Conservation (phyloP, 2,329 filamentous ascomycete species). For the Xylariaceae sp. region DNA sequence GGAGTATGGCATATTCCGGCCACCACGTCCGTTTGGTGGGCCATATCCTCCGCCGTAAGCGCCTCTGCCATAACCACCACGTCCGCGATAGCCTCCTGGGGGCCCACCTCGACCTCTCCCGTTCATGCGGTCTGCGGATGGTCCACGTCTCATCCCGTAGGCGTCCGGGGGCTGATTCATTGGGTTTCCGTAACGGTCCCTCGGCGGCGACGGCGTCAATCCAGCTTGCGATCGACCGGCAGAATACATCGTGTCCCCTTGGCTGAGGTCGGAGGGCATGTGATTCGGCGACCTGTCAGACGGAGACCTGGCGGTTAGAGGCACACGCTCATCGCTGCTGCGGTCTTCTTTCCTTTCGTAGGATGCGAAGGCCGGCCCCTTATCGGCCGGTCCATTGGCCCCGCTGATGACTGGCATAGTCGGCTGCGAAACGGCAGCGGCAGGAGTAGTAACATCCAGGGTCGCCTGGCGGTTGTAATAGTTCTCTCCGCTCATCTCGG, state of each 20-base stretch:
- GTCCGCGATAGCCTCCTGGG: conserved; percentile 39
- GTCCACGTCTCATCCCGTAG: conserved; percentile 39
- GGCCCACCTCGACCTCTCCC: conserved; percentile 48
- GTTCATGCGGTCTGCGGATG: conserved; percentile 40
- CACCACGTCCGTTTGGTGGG: conserved; percentile 28
- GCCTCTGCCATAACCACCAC: conserved; percentile 42
- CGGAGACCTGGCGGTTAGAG: conserved; percentile 59
- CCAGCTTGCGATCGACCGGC: conserved; percentile 30
- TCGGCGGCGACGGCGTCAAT: conserved; percentile 28
- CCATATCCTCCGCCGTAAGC: conserved; percentile 36
- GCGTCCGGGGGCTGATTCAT: conserved; percentile 34
- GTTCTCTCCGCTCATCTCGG: conserved; percentile 93
- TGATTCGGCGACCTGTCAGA: conserved; percentile 48
- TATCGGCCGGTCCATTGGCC: conserved; percentile 39
- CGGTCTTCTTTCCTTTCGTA: conserved; percentile 59
- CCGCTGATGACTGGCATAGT: conserved; percentile 52
- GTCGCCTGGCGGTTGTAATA: conserved; percentile 70
- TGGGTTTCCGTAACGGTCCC: conserved; percentile 60
- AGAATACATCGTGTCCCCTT: conserved; percentile 26
- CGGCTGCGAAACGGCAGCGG: conserved; percentile 41
- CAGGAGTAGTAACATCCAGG: conserved; percentile 36
- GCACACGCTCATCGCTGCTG: conserved; percentile 62
- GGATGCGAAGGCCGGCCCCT: conserved; percentile 49
- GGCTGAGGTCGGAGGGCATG: conserved; percentile 31
- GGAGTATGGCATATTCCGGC: too few species aligned